Percentiles rank a stretch among this genome's conserved stretches.
phyloP scores from a whole-genome alignment of 345 rosid species.

The Eucalyptus grandis region DNA sequence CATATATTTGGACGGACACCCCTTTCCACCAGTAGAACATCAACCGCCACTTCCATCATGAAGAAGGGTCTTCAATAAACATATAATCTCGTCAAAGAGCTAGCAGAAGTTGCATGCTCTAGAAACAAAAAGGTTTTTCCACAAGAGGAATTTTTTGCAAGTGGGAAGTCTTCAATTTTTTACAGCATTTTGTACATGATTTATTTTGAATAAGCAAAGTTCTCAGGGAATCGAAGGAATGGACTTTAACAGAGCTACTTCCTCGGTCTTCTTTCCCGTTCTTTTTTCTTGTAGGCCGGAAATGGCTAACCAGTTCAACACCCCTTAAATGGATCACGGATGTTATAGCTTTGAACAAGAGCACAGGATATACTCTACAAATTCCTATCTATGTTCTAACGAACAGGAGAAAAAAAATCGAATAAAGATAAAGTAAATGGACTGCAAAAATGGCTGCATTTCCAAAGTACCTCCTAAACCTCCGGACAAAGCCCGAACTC shows the following conservation, averaged over 20 bases:
- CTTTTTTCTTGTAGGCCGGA: neutral
- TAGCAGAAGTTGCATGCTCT: neutral
- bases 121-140: neutral
- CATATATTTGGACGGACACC: neutral
- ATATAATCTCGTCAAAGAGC: neutral
- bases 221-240: neutral
- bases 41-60: neutral
- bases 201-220: neutral
- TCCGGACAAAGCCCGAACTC: slow-evolving; percentile 56
- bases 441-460: neutral
- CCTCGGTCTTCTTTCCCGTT: neutral
- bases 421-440: neutral
- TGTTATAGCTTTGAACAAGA: neutral
- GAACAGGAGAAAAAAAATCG: neutral
- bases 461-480: slow-evolving; percentile 22
- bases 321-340: neutral
- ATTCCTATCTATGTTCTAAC: neutral
- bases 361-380: neutral
- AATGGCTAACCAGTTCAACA: neutral
- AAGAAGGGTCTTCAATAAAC: neutral
- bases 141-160: neutral
- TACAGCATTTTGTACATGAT: neutral
- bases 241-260: neutral
- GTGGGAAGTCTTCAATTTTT: neutral
- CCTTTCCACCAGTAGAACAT: neutral